Conservation (phyloP, 2,329 filamentous ascomycete genomes). For the Epichloe bromicola region DNA sequence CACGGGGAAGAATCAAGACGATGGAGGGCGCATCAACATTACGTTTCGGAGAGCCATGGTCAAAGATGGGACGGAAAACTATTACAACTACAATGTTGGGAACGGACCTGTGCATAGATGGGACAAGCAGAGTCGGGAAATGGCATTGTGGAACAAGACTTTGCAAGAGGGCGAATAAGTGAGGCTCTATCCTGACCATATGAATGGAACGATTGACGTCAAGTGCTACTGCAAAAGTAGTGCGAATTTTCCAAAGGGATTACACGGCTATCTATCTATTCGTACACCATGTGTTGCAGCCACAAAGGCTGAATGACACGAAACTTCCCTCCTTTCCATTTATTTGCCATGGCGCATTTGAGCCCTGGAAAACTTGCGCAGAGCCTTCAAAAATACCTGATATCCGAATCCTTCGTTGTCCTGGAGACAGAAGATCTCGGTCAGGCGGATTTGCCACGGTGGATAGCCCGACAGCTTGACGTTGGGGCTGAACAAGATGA, state of each 20-base stretch:
- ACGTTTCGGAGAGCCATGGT: conserved; percentile 63
- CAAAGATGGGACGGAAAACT: conserved; percentile 64
- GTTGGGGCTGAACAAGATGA: conserved; percentile 75
- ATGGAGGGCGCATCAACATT: conserved; percentile 60
- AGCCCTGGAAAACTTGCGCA: conserved; percentile 74
- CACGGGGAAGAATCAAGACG: conserved; percentile 47
- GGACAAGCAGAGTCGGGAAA: conserved; percentile 42
- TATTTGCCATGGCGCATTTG: conserved; percentile 75
- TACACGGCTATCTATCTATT: not conserved
- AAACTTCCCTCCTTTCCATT: not conserved
- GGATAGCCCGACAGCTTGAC: conserved; percentile 85
- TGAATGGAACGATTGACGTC: not conserved
- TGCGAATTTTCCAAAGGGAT: not conserved
- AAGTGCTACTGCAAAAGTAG: not conserved
- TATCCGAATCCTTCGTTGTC: conserved; percentile 82
- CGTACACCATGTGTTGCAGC: not conserved
- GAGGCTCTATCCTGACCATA: not conserved
- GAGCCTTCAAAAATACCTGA: conserved; percentile 75
- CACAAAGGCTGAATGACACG: not conserved
- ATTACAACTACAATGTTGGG: conserved; percentile 75
- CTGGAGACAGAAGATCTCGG: conserved; percentile 74
- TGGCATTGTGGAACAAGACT: conserved; percentile 25
- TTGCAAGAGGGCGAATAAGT: not conserved
- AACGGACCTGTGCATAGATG: conserved; percentile 55
- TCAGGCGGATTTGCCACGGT: conserved; percentile 89